Evolutionary conservation across 2,329 filamentous ascomycete species (phyloP).

Genomic region (Monosporascus sp.): DNA sequence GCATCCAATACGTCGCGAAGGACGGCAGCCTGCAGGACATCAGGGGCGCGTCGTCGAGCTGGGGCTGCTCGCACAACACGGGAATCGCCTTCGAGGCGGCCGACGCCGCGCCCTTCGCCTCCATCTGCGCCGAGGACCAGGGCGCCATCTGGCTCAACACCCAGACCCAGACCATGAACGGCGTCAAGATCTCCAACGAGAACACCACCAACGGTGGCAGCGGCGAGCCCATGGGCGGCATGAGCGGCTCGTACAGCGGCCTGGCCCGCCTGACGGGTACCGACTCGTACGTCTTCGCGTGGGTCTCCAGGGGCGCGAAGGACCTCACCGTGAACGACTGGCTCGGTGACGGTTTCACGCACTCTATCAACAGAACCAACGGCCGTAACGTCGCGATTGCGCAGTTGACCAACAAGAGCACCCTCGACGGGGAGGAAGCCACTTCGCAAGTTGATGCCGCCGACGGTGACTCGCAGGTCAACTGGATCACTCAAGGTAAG

Average conservation of each 20-base stretch:
- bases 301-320: conserved; percentile 55
- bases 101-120: conserved; percentile 51
- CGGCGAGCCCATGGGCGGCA: conserved; percentile 57
- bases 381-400: conserved; percentile 56
- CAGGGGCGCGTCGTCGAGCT: conserved; percentile 46
- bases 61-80: conserved; percentile 61
- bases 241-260: conserved; percentile 55
- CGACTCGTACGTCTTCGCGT: conserved; percentile 54
- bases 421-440: conserved; percentile 47
- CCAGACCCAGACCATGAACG: conserved; percentile 49
- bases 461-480: conserved; percentile 52
- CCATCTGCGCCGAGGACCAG: conserved; percentile 56
- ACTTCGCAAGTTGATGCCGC: conserved; percentile 45
- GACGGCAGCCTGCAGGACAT: conserved; percentile 46
- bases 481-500: conserved; percentile 45
- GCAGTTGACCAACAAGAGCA: conserved; percentile 52
- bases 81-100: conserved; percentile 59
- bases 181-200: conserved; percentile 58
- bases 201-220: conserved; percentile 53
- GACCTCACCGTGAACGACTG: conserved; percentile 50
- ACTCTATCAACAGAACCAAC: conserved; percentile 45
- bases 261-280: conserved; percentile 48
- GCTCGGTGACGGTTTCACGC: conserved; percentile 53
- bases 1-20: conserved; percentile 39
- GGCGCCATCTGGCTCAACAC: conserved; percentile 61